Evolutionary conservation across 23 red algal genomes (phyloP).

Genomic region (Gracilaria vermiculophylla): DNA sequence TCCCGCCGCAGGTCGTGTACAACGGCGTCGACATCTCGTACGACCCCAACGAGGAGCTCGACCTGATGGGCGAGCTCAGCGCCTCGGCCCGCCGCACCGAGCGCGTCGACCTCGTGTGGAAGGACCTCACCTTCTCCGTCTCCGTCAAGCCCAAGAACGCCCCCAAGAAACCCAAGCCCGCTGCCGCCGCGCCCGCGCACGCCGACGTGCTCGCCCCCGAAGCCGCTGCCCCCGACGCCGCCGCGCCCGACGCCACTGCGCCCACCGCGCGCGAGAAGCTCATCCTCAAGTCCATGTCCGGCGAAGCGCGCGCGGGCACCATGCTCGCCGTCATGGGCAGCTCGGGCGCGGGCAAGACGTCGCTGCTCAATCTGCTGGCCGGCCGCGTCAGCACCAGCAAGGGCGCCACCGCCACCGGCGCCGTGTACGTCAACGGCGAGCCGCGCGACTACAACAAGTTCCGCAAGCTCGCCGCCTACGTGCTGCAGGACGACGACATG

Average conservation of each 20-base stretch:
- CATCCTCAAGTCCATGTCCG: slow-evolving; percentile 75
- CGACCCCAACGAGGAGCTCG: slow-evolving; percentile 46
- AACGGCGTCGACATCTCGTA: slow-evolving; percentile 43
- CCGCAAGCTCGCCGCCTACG: slow-evolving; percentile 69
- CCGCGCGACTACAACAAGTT: slow-evolving; percentile 72
- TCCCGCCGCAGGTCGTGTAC: slow-evolving; percentile 24
- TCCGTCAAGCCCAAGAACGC: background rate
- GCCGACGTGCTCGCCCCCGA: background rate
- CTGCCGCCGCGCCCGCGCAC: background rate
- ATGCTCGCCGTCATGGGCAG: slow-evolving; percentile 96
- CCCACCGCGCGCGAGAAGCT: slow-evolving; percentile 11
- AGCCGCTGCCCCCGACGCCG: no score
- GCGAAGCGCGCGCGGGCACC: slow-evolving; percentile 80
- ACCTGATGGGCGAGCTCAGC: slow-evolving; percentile 2
- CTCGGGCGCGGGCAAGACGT: slow-evolving; percentile 91
- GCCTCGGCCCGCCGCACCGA: slow-evolving; percentile 15
- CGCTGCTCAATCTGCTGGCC: slow-evolving; percentile 87
- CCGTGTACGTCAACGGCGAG: slow-evolving; percentile 84
- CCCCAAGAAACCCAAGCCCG: background rate
- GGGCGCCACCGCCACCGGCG: slow-evolving; percentile 62
- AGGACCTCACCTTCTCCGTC: slow-evolving; percentile 50
- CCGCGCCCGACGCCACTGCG: background rate
- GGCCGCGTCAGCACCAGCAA: slow-evolving; percentile 75
- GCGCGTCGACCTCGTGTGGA: slow-evolving; percentile 62
- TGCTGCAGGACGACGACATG: slow-evolving; percentile 86